Percentiles rank a stretch among this genome's conserved stretches.
These are phyloP conservation scores for Tricholoma matsutake DNA, from an alignment of 768 basidiomycete genomes.

Conservation along the genomic window DNA sequence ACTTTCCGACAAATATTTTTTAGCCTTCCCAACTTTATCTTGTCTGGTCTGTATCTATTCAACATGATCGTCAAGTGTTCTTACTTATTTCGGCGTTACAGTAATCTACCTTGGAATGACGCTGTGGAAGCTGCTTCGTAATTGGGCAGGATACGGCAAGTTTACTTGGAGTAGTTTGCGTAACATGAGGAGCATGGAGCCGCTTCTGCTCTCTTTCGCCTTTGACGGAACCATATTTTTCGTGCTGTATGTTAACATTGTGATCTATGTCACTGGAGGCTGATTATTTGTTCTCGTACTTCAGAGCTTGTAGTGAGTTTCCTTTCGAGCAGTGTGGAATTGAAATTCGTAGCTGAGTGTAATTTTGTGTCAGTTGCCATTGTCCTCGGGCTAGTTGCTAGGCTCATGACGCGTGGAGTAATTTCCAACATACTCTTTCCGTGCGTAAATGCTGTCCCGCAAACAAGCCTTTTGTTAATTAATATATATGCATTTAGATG, in stretches of 20 bases:
- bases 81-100: neutral
- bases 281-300: neutral
- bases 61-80: no score
- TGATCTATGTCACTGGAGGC: neutral
- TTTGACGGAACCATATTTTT: neutral
- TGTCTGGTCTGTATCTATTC: neutral
- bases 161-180: neutral
- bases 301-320: neutral
- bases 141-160: neutral
- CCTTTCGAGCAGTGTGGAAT: no score
- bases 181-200: neutral
- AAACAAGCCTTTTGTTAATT: no score
- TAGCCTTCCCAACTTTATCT: neutral
- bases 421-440: neutral
- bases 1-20: neutral
- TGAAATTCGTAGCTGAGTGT: no score
- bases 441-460: neutral
- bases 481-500: neutral
- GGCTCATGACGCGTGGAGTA: no score
- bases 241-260: neutral
- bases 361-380: no score
- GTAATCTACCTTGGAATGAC: constrained; percentile 1
- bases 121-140: neutral
- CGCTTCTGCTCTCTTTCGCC: neutral
- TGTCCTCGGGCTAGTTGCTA: no score